Percentiles rank a stretch among this genome's conserved stretches.
Evolutionary conservation across 768 basidiomycete genomes (phyloP).

Genomic region (Leccinum subtestaceum): DNA sequence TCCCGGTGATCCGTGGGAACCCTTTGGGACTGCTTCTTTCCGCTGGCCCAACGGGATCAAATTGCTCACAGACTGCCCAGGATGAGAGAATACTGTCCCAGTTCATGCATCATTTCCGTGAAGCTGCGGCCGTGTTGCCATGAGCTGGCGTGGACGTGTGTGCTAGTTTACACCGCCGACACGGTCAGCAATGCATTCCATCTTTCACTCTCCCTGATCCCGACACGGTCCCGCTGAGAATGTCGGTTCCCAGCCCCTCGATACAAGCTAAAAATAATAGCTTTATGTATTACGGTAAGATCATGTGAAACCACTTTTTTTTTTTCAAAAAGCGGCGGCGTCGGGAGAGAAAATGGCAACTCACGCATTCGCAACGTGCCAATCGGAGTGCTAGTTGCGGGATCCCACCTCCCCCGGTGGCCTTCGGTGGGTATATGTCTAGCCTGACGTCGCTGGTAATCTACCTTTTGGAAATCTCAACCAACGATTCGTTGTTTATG

Average conservation of each 20-base stretch:
- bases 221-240: constrained; percentile 1
- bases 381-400: not conserved
- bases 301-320: not conserved
- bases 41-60: constrained; percentile 4
- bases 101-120: not conserved
- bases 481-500: not conserved
- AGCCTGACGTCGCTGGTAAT: not conserved
- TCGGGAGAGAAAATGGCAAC: not conserved
- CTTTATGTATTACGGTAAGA: not conserved
- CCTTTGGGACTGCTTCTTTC: not conserved
- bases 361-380: too few species aligned
- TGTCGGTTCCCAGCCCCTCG: not conserved
- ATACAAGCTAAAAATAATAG: not conserved
- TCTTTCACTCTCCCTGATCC: not conserved
- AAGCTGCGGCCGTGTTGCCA: constrained; percentile 7
- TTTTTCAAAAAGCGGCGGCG: not conserved
- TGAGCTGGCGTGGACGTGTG: constrained; percentile 4
- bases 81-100: constrained; percentile 21
- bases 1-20: constrained; percentile 25
- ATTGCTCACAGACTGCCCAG: constrained; percentile 7
- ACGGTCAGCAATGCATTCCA: constrained; percentile 6
- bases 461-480: not conserved
- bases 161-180: constrained; percentile 2
- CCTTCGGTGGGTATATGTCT: not conserved
- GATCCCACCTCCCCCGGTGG: not conserved